Evolutionary conservation across 139 green algal species (phyloP).

Genomic region (Penium margaritaceum): DNA sequence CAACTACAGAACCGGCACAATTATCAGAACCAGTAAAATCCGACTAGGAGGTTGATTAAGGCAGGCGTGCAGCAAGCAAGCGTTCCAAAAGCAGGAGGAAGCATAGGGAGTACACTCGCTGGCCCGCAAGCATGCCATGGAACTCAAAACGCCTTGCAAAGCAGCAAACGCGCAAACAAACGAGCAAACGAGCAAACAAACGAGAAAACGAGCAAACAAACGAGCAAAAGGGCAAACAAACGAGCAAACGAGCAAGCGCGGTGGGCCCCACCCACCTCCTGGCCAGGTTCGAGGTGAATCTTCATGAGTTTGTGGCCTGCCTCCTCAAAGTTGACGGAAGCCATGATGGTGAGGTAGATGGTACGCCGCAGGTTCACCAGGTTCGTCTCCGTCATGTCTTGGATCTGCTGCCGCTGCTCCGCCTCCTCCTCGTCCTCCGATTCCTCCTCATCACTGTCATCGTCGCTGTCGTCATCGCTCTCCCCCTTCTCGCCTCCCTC

Average conservation of each 20-base stretch:
- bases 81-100: not conserved
- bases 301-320: conserved; percentile 99
- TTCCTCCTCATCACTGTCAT: conserved; percentile 45
- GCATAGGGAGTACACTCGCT: not conserved
- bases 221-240: no score
- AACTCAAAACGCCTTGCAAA: no score
- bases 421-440: conserved; percentile 49
- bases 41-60: no score
- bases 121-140: no score
- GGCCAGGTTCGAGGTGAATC: conserved; percentile 66
- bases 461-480: conserved; percentile 31
- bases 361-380: conserved; percentile 92
- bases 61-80: not conserved
- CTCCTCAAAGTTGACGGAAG: conserved; percentile 93
- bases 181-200: not conserved
- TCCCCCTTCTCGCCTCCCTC: conserved; percentile 42
- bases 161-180: not conserved
- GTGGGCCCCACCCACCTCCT: conserved; percentile 44
- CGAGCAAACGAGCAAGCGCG: no score
- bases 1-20: no score
- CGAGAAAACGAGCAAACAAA: no score
- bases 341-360: conserved; percentile 99
- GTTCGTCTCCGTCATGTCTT: conserved; percentile 70
- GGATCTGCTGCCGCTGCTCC: conserved; percentile 49
- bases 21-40: no score